Conservation (phyloP, 305 asterid species). For the Petunia hybrid region DNA sequence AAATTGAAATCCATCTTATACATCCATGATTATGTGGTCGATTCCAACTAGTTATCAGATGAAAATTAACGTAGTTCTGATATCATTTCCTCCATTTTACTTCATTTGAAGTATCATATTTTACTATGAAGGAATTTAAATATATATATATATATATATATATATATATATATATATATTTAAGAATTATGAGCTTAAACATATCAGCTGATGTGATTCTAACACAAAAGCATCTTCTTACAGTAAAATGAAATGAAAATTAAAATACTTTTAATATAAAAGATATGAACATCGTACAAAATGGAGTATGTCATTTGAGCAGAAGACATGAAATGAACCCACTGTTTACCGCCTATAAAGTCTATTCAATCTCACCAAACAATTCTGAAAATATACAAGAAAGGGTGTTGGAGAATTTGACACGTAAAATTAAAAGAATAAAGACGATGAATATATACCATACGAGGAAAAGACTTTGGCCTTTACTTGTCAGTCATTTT, state of each 20-base stretch:
- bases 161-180: no score
- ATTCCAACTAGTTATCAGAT: no score
- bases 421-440: conserved; percentile 9
- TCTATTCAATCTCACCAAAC: neutral
- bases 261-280: neutral
- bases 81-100: no score
- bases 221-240: no score
- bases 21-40: no score
- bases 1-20: neutral
- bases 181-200: no score
- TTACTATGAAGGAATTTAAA: no score
- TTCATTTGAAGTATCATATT: no score
- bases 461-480: neutral
- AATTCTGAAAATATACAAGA: neutral
- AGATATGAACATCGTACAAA: neutral
- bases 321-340: neutral
- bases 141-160: no score
- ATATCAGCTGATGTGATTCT: no score
- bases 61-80: no score
- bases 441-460: neutral
- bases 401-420: neutral
- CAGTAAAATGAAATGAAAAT: neutral
- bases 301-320: neutral
- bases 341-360: neutral
- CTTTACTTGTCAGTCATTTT: neutral